These are phyloP conservation scores for Tulasnella sp. DNA, from an alignment of 768 basidiomycete genomes.

Conservation along the genomic window DNA sequence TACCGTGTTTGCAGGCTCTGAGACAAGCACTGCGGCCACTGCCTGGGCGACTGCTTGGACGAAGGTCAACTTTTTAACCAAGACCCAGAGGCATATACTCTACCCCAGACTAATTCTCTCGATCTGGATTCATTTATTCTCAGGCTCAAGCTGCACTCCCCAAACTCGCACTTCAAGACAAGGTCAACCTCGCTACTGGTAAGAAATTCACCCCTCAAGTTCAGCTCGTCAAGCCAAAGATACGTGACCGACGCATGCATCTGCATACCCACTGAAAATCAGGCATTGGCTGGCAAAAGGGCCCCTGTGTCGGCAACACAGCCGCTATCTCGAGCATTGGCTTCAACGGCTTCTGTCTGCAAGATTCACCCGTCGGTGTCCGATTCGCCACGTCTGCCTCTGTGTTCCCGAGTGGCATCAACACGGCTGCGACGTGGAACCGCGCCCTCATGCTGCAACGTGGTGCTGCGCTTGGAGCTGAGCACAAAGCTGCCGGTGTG, in stretches of 20 bases:
- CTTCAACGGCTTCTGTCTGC: slow-evolving; percentile 39
- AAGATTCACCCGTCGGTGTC: slow-evolving; percentile 43
- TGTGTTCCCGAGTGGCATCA: slow-evolving; percentile 42
- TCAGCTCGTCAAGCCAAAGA: no score
- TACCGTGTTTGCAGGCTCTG: slow-evolving; percentile 9
- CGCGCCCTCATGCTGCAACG: slow-evolving; percentile 45
- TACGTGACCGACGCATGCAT: no score
- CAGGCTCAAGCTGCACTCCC: slow-evolving; percentile 41
- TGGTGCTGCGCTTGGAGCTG: slow-evolving; percentile 45
- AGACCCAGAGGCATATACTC: neutral
- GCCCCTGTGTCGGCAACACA: slow-evolving; percentile 37
- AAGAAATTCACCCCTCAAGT: no score
- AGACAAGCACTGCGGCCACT: slow-evolving; percentile 20
- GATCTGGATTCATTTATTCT: neutral
- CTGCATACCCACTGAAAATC: neutral
- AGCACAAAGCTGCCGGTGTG: slow-evolving; percentile 51
- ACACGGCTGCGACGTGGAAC: slow-evolving; percentile 44
- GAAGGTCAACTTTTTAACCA: slow-evolving; percentile 30
- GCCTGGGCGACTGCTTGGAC: slow-evolving; percentile 43
- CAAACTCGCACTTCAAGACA: slow-evolving; percentile 43
- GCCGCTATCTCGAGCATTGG: slow-evolving; percentile 36
- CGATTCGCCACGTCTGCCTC: slow-evolving; percentile 36
- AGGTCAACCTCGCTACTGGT: slow-evolving; percentile 48
- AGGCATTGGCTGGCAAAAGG: neutral
- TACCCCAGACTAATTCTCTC: neutral